Evolutionary conservation across 2,329 filamentous ascomycete genomes (phyloP).

Genomic region (Claviceps spartinae): DNA sequence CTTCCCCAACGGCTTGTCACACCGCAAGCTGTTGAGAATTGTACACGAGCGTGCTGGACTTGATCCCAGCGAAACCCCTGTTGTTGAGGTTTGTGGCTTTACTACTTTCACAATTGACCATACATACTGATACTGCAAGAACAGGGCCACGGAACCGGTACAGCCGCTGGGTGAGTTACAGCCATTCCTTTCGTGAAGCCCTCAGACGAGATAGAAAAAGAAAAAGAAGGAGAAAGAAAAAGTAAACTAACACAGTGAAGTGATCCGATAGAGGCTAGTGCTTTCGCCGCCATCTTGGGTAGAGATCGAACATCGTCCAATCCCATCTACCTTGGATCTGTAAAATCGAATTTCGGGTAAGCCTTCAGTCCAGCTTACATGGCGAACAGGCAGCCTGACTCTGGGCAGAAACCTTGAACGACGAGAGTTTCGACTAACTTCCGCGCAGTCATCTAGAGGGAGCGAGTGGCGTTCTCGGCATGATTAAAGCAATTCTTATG

Average conservation of each 20-base stretch:
- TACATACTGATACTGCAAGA: not conserved
- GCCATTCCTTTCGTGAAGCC: not conserved
- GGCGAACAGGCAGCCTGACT: not conserved
- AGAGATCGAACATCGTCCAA: constrained; percentile 10
- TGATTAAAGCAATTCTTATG: constrained; percentile 14
- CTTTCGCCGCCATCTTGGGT: constrained; percentile 11
- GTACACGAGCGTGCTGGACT: constrained; percentile 22
- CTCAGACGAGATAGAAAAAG: no score
- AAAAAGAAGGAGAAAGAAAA: not conserved
- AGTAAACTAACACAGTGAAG: constrained; percentile 8
- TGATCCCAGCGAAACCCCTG: constrained; percentile 5
- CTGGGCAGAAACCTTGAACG: not conserved
- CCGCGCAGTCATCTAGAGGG: constrained; percentile 8
- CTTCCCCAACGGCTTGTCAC: constrained; percentile 3
- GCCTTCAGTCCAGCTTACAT: not conserved
- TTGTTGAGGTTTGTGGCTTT: constrained; percentile 5
- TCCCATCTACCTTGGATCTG: constrained; percentile 14
- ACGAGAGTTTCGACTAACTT: not conserved
- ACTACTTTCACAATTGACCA: not conserved
- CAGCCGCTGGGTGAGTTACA: constrained; percentile 17
- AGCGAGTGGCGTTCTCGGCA: constrained; percentile 9
- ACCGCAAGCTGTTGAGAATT: constrained; percentile 20
- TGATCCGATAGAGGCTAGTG: constrained; percentile 22
- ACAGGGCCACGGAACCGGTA: constrained; percentile 11
- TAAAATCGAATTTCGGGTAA: constrained; percentile 11